Evolutionary conservation across 345 rosid genomes (phyloP).

Genomic region (Bruguiera gymnorhiza): DNA sequence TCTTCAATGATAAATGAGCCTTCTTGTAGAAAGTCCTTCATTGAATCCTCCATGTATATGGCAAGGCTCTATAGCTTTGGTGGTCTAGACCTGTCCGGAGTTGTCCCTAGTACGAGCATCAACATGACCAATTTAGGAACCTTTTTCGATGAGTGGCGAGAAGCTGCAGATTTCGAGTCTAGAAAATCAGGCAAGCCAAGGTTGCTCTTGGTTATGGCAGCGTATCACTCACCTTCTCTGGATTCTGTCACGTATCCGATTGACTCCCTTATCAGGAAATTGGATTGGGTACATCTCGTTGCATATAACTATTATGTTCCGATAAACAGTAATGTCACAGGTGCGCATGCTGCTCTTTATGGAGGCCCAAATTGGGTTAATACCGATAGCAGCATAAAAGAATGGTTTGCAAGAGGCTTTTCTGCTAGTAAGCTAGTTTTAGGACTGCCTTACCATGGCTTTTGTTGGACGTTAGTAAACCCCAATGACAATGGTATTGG

Average conservation of each 20-base stretch:
- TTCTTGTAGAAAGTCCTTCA: constrained; percentile 21
- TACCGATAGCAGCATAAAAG: constrained; percentile 28
- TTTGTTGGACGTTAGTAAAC: constrained; percentile 23
- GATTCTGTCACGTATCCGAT: constrained; percentile 20
- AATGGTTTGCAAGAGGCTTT: constrained; percentile 28
- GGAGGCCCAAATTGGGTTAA: constrained; percentile 11
- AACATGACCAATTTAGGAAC: constrained; percentile 20
- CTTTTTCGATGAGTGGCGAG: constrained; percentile 28
- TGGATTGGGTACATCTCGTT: constrained; percentile 26
- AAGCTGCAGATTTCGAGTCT: constrained; percentile 15
- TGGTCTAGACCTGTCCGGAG: constrained; percentile 27
- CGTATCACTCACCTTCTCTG: constrained; percentile 7
- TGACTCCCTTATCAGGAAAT: constrained; percentile 19
- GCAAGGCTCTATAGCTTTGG: constrained; percentile 26
- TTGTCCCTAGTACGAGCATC: constrained; percentile 20
- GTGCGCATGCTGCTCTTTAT: constrained; percentile 29
- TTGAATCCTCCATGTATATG: constrained; percentile 19
- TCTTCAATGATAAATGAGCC: constrained; percentile 23
- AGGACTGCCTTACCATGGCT: constrained; percentile 38
- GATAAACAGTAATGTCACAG: constrained; percentile 25
- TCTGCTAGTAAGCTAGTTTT: constrained; percentile 26
- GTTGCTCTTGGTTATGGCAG: constrained; percentile 18
- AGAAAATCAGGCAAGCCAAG: background rate
- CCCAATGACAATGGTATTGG: constrained; percentile 15
- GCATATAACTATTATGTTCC: constrained; percentile 33